Base-by-base conservation (phyloP, 768 basidiomycete genomes). In the Macrolepiota albuminosa region DNA sequence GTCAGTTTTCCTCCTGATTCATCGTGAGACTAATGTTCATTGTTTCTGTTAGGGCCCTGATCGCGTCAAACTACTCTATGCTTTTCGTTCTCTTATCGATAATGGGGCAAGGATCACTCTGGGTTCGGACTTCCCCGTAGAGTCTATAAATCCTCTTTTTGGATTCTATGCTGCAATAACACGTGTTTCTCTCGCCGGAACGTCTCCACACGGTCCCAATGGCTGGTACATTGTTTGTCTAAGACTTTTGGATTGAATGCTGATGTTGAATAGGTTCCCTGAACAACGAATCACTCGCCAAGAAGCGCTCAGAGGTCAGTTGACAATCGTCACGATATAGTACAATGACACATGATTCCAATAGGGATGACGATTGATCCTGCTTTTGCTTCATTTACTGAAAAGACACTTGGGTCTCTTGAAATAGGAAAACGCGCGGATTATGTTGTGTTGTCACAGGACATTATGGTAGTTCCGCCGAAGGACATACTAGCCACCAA, bases 81-180 rank as follows among this genome's bases (percentile, higher is more conserved):
- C 95, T 0, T 97, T 95, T 81, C 84, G 86, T 21, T 83, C 87
- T 47, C 76, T 90, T 33, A 68, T 88, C 37, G 80, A 87, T 65
- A 81, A 79, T 58, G 85, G 85, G 51, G 84, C 85, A 57, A 74
- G 82, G 58, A 85, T 95, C 57, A 84, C 89, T 2, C 72, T 96
- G 26, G 94, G 95, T 14, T 92, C 91, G 4, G 94, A 96, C 73
- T 91, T 90, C 63, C 95, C 95, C 0, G 92, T 98, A 36, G 95
- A 95, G 67, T 80, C 82, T 40, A 80, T 93, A 72, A 91, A 94
- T 68, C 95, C 95, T 13, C 78, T 97, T 42, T 76, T 82, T 57
- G 87, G 88, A 3, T 94, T 96, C 71, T 91, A 92, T 69, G 91
- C 95, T n/a, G 93, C 93, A 1, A 79, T 94, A 29, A 86, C 91